phyloP scores from a whole-genome alignment of 768 basidiomycete genomes.

The Mrakia frigida region DNA sequence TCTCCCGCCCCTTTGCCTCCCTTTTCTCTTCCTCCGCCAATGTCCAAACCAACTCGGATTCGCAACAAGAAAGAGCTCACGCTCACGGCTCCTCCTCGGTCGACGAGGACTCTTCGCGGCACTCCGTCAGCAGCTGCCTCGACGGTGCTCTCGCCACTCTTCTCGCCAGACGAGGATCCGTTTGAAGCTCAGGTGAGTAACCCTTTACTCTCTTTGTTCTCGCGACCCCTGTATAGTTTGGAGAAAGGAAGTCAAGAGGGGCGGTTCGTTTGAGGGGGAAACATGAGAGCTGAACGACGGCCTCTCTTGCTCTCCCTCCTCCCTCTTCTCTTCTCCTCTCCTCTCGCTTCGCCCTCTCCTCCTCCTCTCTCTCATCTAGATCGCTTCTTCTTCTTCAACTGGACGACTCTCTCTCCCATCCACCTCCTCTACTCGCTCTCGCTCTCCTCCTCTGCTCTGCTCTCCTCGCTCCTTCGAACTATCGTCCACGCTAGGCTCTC shows the following conservation, averaged over 20 bases:
- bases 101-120: not conserved
- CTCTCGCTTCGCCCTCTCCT: not conserved
- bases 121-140: too few relatives aligned
- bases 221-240: too few relatives aligned
- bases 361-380: not conserved
- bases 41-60: not conserved
- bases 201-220: not conserved
- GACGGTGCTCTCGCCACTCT: slow-evolving; percentile 18
- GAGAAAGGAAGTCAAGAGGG: not conserved
- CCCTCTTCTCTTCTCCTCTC: not conserved
- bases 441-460: not conserved
- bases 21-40: not conserved
- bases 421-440: not conserved
- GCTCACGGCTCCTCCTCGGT: not conserved
- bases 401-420: not conserved
- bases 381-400: not conserved
- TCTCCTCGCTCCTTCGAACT: not conserved
- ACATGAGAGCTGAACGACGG: not conserved
- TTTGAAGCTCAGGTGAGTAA: not conserved
- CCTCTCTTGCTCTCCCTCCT: not conserved
- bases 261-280: not conserved
- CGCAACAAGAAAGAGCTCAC: slow-evolving; percentile 19
- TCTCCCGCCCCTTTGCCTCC: not conserved
- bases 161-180: not conserved
- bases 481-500: not conserved